Base-by-base conservation (phyloP, 2,329 filamentous ascomycete species). In the Eurotiales sp. region DNA sequence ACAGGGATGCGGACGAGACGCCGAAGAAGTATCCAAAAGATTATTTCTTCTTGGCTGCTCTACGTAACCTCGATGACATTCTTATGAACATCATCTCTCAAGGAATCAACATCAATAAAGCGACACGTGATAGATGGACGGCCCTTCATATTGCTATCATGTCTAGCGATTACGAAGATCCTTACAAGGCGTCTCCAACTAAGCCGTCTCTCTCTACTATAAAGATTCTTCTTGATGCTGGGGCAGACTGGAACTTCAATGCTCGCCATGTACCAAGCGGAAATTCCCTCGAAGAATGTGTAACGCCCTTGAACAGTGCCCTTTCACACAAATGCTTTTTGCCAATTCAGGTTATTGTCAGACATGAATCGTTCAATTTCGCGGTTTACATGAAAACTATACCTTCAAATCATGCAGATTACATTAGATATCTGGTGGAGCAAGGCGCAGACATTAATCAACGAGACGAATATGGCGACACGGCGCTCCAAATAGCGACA, bases 181-280 rank as follows among this genome's bases (percentile, higher is more conserved):
- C n/a, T n/a, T n/a, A n/a, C n/a, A n/a, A n/a, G n/a, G n/a, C n/a
- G n/a, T n/a, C n/a, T n/a, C n/a, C n/a, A n/a, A n/a, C n/a, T n/a
- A n/a, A n/a, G n/a, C n/a, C n/a, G n/a, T n/a, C n/a, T n/a, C n/a
- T 14, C 23, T 42, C 21, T 11, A n/a, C 22, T n/a, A 7, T 19
- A 5, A 21, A 46, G 19, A 37, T 51, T 4, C 49, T 51, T 15
- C 42, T 51, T 6, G 30, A 51, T 32, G 40, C 49, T 12, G 49
- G 41, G 5, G 49, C 49, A 32, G 49, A 51, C 32, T 51, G 42
- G 41, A 45, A 51, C 19, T 40, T 29, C 15, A 39, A 46, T 46
- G 32, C 23, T 48, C 34, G 22, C 23, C 17, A 30, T 30, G n/a
- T n/a, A n/a, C n/a, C n/a, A n/a, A n/a, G n/a, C n/a, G n/a, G n/a